A percentile compares a stretch with the other conserved stretches of the same genome.
phyloP scores from a whole-genome alignment of 1,284 basidiomycete species.

The Ceratorhiza oryzae-sativae region DNA sequence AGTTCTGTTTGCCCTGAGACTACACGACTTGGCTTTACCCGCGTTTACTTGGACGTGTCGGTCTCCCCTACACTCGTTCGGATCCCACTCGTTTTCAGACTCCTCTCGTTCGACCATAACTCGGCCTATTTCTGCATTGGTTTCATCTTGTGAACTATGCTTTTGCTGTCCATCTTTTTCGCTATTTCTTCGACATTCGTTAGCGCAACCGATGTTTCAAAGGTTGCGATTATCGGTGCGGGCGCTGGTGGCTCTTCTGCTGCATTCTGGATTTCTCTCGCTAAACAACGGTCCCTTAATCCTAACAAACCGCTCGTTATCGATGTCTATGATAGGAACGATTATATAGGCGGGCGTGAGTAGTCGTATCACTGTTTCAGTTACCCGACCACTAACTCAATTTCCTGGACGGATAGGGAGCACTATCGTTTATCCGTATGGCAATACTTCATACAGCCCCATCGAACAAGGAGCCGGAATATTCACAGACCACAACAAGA shows the following conservation, averaged over 20 bases:
- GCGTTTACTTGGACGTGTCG: too few species aligned
- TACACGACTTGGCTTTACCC: too few species aligned
- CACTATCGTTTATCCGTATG: conserved; percentile 79
- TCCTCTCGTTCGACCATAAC: not conserved
- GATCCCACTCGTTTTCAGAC: conserved; percentile 7
- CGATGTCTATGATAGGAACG: conserved; percentile 80
- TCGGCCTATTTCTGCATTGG: not conserved
- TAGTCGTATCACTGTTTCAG: conserved; percentile 44
- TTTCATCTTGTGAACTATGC: not conserved
- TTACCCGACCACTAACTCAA: not conserved
- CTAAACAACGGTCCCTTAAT: conserved; percentile 68
- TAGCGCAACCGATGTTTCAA: not conserved
- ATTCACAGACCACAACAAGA: conserved; percentile 83
- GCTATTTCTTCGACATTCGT: not conserved
- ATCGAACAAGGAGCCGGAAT: conserved; percentile 83
- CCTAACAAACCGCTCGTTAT: conserved; percentile 64
- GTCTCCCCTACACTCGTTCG: too few species aligned
- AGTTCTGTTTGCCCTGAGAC: too few species aligned
- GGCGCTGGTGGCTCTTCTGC: conserved; percentile 82
- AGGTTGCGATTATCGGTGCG: conserved; percentile 69
- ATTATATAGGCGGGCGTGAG: conserved; percentile 84
- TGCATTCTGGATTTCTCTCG: conserved; percentile 76
- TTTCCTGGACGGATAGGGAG: conserved; percentile 59
- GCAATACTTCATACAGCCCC: conserved; percentile 65
- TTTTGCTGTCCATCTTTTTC: not conserved